Evolutionary conservation across 371 early-diverging fungal genomes (phyloP).

Genomic region (Mortierella sp.): DNA sequence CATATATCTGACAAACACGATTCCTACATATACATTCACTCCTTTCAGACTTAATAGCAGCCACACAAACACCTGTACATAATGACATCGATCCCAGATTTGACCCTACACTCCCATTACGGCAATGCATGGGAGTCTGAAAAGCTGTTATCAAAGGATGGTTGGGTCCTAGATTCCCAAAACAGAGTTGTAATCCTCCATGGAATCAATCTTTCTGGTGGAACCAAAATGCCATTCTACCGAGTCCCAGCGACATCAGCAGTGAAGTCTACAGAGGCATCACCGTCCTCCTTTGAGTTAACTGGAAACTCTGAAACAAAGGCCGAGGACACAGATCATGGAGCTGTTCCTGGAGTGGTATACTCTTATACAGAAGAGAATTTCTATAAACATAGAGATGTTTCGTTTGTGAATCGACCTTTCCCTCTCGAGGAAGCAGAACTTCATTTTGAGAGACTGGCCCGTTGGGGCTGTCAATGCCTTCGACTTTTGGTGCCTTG

Average conservation of each 20-base stretch:
- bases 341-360: conserved; percentile 39
- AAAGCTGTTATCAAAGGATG: conserved; percentile 29
- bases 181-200: conserved; percentile 67
- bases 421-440: conserved; percentile 83
- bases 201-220: conserved; percentile 75
- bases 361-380: conserved; percentile 52
- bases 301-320: background rate
- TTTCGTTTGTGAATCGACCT: conserved; percentile 81
- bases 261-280: background rate
- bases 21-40: no score
- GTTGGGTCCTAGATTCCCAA: conserved; percentile 51
- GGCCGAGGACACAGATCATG: conserved; percentile 3
- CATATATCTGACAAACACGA: no score
- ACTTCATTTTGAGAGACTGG: conserved; percentile 77
- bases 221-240: conserved; percentile 67
- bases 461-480: conserved; percentile 84
- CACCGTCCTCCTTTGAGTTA: background rate
- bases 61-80: background rate
- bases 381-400: conserved; percentile 73
- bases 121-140: conserved; percentile 48
- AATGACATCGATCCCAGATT: conserved; percentile 18
- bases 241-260: conserved; percentile 1
- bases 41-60: background rate
- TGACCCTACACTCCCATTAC: conserved; percentile 12
- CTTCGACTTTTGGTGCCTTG: conserved; percentile 81